Evolutionary conservation across 768 basidiomycete species (phyloP).

Genomic region (Polyporus arcularius): DNA sequence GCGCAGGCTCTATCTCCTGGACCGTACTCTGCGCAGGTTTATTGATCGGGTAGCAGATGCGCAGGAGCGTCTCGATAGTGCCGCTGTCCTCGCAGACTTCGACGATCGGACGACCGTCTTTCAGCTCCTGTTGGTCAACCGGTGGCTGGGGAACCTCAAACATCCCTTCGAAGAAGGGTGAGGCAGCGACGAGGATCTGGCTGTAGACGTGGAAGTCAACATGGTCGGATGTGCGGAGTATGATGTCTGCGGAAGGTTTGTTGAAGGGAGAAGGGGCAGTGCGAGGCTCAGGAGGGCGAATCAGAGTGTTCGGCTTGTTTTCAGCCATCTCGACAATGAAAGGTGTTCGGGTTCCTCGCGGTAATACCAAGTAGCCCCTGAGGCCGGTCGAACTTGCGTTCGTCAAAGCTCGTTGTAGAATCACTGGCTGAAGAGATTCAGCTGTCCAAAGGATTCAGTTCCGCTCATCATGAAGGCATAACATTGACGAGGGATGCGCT

Average conservation of each 20-base stretch:
- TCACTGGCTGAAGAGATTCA: too few relatives aligned
- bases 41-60: slow-evolving; percentile 21
- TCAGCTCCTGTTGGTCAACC: background rate
- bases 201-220: slow-evolving; percentile 53
- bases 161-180: slow-evolving; percentile 56
- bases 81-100: slow-evolving; percentile 9
- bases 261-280: slow-evolving; percentile 9
- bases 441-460: too few relatives aligned
- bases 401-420: too few relatives aligned
- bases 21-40: slow-evolving; percentile 2
- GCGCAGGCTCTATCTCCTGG: slow-evolving; percentile 5
- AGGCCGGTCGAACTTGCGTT: too few relatives aligned
- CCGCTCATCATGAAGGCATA: too few relatives aligned
- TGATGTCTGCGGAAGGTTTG: slow-evolving; percentile 38
- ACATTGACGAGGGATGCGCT: too few relatives aligned
- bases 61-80: slow-evolving; percentile 21
- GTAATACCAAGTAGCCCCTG: too few relatives aligned
- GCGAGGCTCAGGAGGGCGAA: background rate
- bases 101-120: slow-evolving; percentile 2
- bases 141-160: slow-evolving; percentile 49
- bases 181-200: slow-evolving; percentile 54
- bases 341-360: too few relatives aligned
- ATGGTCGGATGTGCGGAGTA: slow-evolving; percentile 54
- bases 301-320: background rate
- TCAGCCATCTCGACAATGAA: background rate